phyloP scores from a whole-genome alignment of 2,329 filamentous ascomycete genomes.

The Aspergillus sp. region DNA sequence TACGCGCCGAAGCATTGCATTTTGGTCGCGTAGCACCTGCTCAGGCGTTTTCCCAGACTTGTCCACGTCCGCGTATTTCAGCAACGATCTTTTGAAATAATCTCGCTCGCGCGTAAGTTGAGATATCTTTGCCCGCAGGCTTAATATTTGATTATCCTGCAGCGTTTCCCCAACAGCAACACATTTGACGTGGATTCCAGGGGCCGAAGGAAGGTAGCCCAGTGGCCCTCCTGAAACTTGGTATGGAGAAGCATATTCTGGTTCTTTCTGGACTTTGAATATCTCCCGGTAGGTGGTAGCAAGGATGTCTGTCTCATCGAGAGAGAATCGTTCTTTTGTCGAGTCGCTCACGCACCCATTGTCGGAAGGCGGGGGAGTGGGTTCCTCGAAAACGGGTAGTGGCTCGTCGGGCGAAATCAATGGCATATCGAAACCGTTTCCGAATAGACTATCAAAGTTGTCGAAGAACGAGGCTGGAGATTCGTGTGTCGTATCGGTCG shows the following conservation, averaged over 20 bases:
- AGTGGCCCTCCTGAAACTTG: constrained; percentile 30
- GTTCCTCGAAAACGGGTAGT: constrained; percentile 4
- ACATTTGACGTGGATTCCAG: constrained; percentile 33
- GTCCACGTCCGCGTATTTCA: constrained; percentile 31
- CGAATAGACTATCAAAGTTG: constrained; percentile 26
- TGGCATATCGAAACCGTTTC: constrained; percentile 20
- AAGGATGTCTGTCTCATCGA: constrained; percentile 29
- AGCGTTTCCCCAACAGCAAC: constrained; percentile 31
- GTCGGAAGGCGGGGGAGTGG: neutral
- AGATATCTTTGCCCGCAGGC: constrained; percentile 29
- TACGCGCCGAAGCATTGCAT: constrained; percentile 31
- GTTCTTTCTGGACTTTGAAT: constrained; percentile 24
- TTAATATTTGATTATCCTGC: constrained; percentile 28
- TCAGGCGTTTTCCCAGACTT: constrained; percentile 34
- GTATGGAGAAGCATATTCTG: constrained; percentile 39
- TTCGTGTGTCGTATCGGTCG: constrained; percentile 12
- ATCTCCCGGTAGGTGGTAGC: constrained; percentile 29
- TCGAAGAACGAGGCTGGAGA: constrained; percentile 28
- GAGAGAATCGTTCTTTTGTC: constrained; percentile 29
- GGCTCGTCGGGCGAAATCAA: constrained; percentile 6
- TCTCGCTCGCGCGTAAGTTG: constrained; percentile 35
- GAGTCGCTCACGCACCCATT: constrained; percentile 22
- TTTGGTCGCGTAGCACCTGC: constrained; percentile 27
- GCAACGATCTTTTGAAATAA: constrained; percentile 32
- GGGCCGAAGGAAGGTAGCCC: constrained; percentile 37